Evolutionary conservation across 306 rosid genomes (phyloP).

Genomic region (Cicer judaicum): DNA sequence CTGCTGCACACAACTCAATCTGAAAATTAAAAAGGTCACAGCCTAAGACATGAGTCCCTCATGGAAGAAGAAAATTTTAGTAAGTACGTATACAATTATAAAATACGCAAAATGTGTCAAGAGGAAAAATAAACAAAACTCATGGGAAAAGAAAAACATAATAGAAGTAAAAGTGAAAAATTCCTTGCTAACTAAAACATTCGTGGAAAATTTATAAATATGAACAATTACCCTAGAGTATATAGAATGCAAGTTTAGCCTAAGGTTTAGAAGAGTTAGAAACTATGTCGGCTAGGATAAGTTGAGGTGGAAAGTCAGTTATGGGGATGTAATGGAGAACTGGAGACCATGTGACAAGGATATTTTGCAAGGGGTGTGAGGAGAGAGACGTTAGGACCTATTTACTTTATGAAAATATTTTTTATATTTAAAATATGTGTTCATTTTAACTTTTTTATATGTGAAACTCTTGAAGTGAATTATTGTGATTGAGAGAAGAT

Average conservation of each 20-base stretch:
- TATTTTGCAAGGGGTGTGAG: neutral
- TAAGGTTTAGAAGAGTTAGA: neutral
- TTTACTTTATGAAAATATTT: too few relatives aligned
- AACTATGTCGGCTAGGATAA: neutral
- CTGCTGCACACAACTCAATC: conserved; percentile 17
- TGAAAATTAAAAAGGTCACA: conserved; percentile 9
- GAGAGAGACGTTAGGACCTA: neutral
- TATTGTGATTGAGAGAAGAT: too few relatives aligned
- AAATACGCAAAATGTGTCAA: too few relatives aligned
- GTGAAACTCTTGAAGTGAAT: too few relatives aligned
- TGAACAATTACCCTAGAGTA: neutral
- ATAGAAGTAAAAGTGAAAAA: too few relatives aligned
- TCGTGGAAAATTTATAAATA: neutral
- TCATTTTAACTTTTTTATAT: too few relatives aligned
- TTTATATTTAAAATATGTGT: too few relatives aligned
- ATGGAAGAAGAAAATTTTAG: neutral
- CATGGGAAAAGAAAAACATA: too few relatives aligned
- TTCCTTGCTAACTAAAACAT: neutral
- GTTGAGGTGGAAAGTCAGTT: neutral
- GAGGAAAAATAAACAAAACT: too few relatives aligned
- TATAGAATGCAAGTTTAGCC: neutral
- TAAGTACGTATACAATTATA: neutral
- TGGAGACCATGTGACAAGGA: neutral
- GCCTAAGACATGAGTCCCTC: neutral
- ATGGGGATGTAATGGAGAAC: neutral